Percentiles rank a stretch among this genome's conserved stretches.
Evolutionary conservation across 2,329 filamentous ascomycete species (phyloP).

Genomic region (Phyllosticta citribraziliensis): DNA sequence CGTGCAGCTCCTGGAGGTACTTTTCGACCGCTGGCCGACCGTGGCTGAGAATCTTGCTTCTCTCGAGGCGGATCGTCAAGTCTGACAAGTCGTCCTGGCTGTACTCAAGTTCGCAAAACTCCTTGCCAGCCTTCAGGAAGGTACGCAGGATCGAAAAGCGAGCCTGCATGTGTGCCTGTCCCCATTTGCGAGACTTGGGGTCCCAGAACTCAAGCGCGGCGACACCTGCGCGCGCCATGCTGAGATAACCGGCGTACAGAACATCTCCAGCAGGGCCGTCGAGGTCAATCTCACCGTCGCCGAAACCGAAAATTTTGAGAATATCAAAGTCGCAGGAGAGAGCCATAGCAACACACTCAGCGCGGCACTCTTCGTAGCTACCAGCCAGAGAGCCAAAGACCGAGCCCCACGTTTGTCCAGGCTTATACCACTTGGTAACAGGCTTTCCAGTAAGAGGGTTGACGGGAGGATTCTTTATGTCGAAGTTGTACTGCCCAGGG

Average conservation of each 20-base stretch:
- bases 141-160: constrained; percentile 79
- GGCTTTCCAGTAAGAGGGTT: constrained; percentile 72
- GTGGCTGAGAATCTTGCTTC: constrained; percentile 73
- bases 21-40: constrained; percentile 75
- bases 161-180: constrained; percentile 84
- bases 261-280: constrained; percentile 72
- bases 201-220: constrained; percentile 91
- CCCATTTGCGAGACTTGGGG: constrained; percentile 82
- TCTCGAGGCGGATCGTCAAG: constrained; percentile 71
- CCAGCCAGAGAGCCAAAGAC: constrained; percentile 83
- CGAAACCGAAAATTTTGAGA: constrained; percentile 84
- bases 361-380: constrained; percentile 88
- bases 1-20: constrained; percentile 82
- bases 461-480: constrained; percentile 67
- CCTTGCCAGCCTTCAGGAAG: constrained; percentile 75
- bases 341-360: constrained; percentile 88
- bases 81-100: constrained; percentile 67
- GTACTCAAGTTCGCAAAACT: constrained; percentile 77
- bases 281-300: constrained; percentile 64
- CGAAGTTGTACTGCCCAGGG: constrained; percentile 78
- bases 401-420: constrained; percentile 87
- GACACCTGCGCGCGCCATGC: constrained; percentile 90
- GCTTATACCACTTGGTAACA: constrained; percentile 82
- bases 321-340: constrained; percentile 82
- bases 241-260: constrained; percentile 77